Base-by-base conservation (phyloP, 352 stramenopile genomes). In the Phytophthora chlamydospora region DNA sequence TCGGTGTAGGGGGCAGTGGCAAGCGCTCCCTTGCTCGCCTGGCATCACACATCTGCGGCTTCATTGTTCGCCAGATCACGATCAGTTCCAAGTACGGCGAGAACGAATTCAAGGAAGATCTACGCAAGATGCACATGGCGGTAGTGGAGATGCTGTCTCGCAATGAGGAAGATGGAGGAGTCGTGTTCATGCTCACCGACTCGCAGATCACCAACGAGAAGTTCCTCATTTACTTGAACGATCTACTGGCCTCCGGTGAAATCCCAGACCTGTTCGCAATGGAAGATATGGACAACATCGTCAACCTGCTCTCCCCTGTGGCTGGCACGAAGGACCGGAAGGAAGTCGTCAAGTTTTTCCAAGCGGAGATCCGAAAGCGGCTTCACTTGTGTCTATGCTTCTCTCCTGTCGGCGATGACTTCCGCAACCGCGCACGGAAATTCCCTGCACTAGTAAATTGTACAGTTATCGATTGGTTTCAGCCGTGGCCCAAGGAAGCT, bases 151-250 rank as follows among this genome's bases (percentile, higher is more conserved):
- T 98, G 81, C 58, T 91, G 5, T 90, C 83, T 24, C 80, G 86
- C 21, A 86, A 83, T 21, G 85, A 95, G 82, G 85, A 93, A 39
- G 84, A 93, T 36, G 83, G 82, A 33, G 92, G 90, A 4, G 76
- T 98, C 32, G 91, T 98, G 40, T 98, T 98, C 62, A 89, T 99
- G 64, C 75, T 99, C 8, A 98, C 91, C 1, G 96, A 99, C 62
- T 96, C 84, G 4, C 92, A 98, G 67, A 98, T 99, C 66, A 98
- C 93, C 10, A 98, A 99, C 73, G 95, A 99, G 62, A 91, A 97
- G 35, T 98, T 98, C 71, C 73, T 99, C 13, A 97, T 99, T 48
- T 98, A 97, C 60, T 69, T 99, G 33, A 98, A 98, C 69, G 95
- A 98, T 79, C 68, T 99, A 24, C 71, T 99, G 7, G 94, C 95